Conservation (phyloP, 2,329 filamentous ascomycete species). For the Keithomyces neogunnii region DNA sequence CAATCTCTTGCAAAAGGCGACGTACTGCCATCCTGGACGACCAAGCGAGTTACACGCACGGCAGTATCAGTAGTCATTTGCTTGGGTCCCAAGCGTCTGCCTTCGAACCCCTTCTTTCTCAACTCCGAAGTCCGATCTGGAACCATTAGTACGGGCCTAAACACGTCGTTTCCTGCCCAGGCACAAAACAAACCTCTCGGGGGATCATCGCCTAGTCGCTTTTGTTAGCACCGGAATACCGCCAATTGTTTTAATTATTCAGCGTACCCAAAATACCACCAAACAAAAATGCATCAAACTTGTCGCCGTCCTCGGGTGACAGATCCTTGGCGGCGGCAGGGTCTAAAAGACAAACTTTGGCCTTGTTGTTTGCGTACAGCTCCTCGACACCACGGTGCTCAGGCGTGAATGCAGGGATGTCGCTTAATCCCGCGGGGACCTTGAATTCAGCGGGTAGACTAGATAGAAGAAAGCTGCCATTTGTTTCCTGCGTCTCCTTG, state of each 20-base stretch:
- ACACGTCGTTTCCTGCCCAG: too few relatives aligned
- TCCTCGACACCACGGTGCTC: conserved; percentile 75
- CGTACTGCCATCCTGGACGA: conserved; percentile 75
- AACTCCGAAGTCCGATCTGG: conserved; percentile 94
- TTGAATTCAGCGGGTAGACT: conserved; percentile 65
- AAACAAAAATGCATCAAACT: conserved; percentile 88
- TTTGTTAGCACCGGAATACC: too few relatives aligned
- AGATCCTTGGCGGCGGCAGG: conserved; percentile 76
- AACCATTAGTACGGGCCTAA: not conserved
- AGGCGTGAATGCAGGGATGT: conserved; percentile 55
- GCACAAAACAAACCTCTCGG: conserved; percentile 62
- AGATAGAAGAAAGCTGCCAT: conserved; percentile 69
- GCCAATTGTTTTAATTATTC: not conserved
- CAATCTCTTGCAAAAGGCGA: not conserved
- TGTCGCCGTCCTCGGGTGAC: conserved; percentile 69
- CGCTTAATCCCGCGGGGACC: conserved; percentile 49
- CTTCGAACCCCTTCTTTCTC: conserved; percentile 84
- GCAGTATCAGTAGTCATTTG: conserved; percentile 99
- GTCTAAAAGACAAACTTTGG: conserved; percentile 80
- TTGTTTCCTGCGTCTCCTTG: conserved; percentile 60
- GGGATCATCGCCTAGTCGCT: conserved; percentile 71
- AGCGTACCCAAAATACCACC: conserved; percentile 82
- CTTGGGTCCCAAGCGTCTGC: conserved; percentile 77
- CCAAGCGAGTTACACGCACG: conserved; percentile 83
- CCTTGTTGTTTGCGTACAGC: conserved; percentile 64